A percentile compares a stretch with the other conserved stretches of the same genome.
These are phyloP conservation scores for Saururus chinensis DNA, from an alignment of 164 flowering plant genomes.

Conservation along the genomic window DNA sequence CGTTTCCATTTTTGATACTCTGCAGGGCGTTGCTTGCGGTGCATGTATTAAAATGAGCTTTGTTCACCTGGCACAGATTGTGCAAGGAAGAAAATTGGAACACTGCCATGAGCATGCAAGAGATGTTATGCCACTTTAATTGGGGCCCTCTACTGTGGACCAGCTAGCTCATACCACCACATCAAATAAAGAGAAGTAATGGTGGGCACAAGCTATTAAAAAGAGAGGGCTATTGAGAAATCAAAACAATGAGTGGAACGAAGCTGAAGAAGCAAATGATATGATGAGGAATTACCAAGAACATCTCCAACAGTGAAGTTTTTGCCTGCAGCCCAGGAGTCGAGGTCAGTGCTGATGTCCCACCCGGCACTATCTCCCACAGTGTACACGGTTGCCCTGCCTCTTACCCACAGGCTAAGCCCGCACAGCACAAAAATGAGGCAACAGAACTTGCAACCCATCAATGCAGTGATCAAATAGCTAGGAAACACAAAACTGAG, in stretches of 20 bases:
- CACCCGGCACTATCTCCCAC: constrained; percentile 28
- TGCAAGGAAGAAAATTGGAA: constrained; percentile 60
- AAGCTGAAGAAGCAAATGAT: too few species aligned
- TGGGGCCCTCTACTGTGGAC: too few species aligned
- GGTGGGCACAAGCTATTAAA: too few species aligned
- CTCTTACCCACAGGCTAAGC: constrained; percentile 5
- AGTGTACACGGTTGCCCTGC: constrained; percentile 15
- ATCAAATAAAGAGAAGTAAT: too few species aligned
- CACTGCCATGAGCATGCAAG: constrained; percentile 18
- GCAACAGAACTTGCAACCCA: neutral
- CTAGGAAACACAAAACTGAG: too few species aligned
- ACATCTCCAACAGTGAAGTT: constrained; percentile 17
- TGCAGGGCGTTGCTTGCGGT: constrained; percentile 15
- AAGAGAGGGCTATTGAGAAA: too few species aligned
- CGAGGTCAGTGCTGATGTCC: constrained; percentile 26
- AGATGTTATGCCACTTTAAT: neutral
- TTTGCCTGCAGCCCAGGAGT: constrained; percentile 20
- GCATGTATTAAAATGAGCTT: constrained; percentile 27
- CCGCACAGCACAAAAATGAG: neutral
- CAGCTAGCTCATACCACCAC: too few species aligned
- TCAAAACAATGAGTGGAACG: neutral
- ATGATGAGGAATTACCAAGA: constrained; percentile 18
- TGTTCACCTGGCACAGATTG: constrained; percentile 30
- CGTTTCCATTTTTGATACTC: constrained; percentile 21
- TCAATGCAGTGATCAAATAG: too few species aligned